Evolutionary conservation across 2,329 filamentous ascomycete species (phyloP), one percentile per base, ranked within the genome.

Genomic region (Acrocalymma vagum): DNA sequence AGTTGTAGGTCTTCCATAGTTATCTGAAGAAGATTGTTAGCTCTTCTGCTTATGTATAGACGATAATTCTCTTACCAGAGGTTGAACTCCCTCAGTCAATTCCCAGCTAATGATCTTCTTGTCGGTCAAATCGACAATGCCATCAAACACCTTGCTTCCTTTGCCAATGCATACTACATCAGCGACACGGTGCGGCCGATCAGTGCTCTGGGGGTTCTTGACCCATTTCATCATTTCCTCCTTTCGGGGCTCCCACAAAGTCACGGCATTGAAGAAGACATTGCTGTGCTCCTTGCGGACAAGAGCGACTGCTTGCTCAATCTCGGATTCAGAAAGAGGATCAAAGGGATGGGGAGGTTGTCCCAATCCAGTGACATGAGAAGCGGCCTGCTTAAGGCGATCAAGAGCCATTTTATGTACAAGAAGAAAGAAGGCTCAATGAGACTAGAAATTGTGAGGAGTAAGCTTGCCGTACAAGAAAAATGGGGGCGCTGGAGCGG

Each of bases 1-100:
- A 83, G 79, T 58, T 90, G 82, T 23, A 96, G 78, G 67, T 96
- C 92, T 63, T 96, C 91, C 82, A 95, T 90, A 0, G 90, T 95
- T 63, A 96, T 95, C 83, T 87, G 18, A 8, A 2, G 31, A 10
- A 17, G 8, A 18, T n/a, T 5, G 18, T 60, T 18, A 57, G 36
- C 5, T 17, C 2, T 23, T 38, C 10, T 36, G 6, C 14, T 35
- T 9, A 22, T 10, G 11, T 20, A 16, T 14, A 9, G 6, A 6
- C 7, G n/a, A n/a, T n/a, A n/a, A n/a, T n/a, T n/a, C 5, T 67
- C 79, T 69, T 66, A 87, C 85, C 67, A 96, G 80, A 18, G 91
- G 92, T 69, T 96, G 91, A 10, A 90, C 83, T 16, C 86, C 88
- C 4, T 87, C 82, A 2, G 89, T 80, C 45, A 84, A 74, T 64